Conservation (phyloP, 2,329 filamentous ascomycete genomes). For the Gaeumannomyces sp. region DNA sequence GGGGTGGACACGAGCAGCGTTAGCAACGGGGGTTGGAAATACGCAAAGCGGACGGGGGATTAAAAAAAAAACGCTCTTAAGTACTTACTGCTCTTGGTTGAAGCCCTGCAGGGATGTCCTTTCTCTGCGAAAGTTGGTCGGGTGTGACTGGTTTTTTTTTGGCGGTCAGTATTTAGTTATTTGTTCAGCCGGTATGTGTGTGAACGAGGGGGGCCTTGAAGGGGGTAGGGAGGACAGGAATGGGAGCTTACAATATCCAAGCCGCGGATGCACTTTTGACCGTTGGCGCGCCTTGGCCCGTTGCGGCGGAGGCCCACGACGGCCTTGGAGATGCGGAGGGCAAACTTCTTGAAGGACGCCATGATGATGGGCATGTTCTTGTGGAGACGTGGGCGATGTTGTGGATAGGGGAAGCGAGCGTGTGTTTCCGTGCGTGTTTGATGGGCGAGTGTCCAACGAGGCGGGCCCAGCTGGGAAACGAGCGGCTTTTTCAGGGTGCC, state of each 20-base stretch:
- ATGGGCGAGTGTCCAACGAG: background rate
- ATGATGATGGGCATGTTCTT: background rate
- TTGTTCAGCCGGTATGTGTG: too few species aligned
- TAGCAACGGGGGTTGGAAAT: too few species aligned
- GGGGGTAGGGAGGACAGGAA: background rate
- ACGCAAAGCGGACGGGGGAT: background rate
- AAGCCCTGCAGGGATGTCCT: conserved; percentile 1
- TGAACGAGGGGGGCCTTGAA: too few species aligned
- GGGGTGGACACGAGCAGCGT: background rate
- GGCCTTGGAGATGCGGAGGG: conserved; percentile 6
- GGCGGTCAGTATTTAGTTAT: background rate
- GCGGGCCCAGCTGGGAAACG: background rate
- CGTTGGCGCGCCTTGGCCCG: background rate
- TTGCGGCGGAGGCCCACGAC: background rate
- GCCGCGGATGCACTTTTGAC: background rate
- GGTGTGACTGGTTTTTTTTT: background rate
- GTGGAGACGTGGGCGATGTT: too few species aligned
- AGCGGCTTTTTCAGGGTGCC: background rate
- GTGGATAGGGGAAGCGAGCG: background rate
- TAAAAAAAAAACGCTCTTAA: background rate
- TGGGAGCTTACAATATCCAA: background rate
- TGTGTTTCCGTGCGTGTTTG: background rate
- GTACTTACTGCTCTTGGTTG: conserved; percentile 5
- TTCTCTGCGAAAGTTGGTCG: conserved; percentile 8
- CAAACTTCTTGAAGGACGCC: conserved; percentile 3